phyloP scores from a whole-genome alignment of 148 eudicot species.

The Vaccinium myrtillus region DNA sequence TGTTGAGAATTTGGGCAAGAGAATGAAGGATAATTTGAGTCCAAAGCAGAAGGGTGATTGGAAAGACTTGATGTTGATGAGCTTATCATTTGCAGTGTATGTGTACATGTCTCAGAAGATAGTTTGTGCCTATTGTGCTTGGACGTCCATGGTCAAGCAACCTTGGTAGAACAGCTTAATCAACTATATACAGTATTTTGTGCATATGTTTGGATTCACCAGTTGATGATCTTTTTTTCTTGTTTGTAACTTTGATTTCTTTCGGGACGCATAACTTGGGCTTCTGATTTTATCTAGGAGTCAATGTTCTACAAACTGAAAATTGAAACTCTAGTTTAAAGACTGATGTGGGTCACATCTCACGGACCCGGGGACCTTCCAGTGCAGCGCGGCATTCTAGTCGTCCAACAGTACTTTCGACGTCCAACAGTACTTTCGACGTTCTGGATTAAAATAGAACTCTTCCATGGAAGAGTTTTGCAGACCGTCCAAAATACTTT shows the following conservation, averaged over 20 bases:
- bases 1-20: slow-evolving; percentile 42
- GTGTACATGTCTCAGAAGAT: slow-evolving; percentile 86
- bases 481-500: too few species aligned
- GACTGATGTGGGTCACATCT: background rate
- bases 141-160: slow-evolving; percentile 64
- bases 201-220: background rate
- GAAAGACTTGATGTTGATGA: slow-evolving; percentile 81
- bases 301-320: background rate
- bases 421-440: too few species aligned
- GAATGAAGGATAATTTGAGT: slow-evolving; percentile 57
- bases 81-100: slow-evolving; percentile 89
- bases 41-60: slow-evolving; percentile 88
- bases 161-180: slow-evolving; percentile 35
- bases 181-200: background rate
- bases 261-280: background rate
- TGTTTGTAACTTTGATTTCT: background rate
- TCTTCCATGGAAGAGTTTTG: too few species aligned
- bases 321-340: background rate
- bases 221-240: background rate
- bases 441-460: too few species aligned
- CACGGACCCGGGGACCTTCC: too few species aligned
- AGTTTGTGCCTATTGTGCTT: slow-evolving; percentile 88
- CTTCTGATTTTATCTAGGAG: background rate
- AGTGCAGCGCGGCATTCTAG: too few species aligned
- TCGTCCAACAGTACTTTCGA: too few species aligned